These are phyloP conservation scores for Triticum monococcum DNA, from an alignment of 176 grass and related monocot genomes.

Conservation along the genomic window DNA sequence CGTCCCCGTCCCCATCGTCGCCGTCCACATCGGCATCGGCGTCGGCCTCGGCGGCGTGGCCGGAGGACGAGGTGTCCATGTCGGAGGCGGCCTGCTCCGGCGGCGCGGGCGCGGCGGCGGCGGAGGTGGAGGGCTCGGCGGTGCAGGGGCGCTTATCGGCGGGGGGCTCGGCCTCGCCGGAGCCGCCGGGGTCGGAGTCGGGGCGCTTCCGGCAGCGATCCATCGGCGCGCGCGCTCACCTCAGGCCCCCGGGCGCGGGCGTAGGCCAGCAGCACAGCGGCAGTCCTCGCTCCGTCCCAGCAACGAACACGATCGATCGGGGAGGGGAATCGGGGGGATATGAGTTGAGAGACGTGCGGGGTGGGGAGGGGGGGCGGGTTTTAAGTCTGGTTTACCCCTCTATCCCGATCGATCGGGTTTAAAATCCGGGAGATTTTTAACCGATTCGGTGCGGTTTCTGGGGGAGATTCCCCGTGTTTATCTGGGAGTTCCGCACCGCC, in stretches of 20 bases:
- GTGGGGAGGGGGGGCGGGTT: not conserved
- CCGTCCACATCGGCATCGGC: constrained; percentile 13
- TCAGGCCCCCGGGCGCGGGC: constrained; percentile 16
- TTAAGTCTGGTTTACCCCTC: not conserved
- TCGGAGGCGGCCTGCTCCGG: constrained; percentile 38
- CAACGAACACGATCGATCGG: constrained; percentile 23
- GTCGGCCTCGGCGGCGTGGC: constrained; percentile 35
- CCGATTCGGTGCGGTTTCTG: constrained; percentile 16
- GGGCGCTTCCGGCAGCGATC: constrained; percentile 91
- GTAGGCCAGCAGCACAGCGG: constrained; percentile 1
- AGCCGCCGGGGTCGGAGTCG: constrained; percentile 53
- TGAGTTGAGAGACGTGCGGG: constrained; percentile 15
- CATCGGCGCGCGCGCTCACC: constrained; percentile 25
- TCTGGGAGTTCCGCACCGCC: constrained; percentile 29
- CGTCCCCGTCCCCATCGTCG: constrained; percentile 16
- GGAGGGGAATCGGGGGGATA: constrained; percentile 27
- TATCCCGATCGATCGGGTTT: constrained; percentile 13
- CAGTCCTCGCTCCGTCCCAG: not conserved
- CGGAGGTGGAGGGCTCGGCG: constrained; percentile 39
- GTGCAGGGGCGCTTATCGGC: constrained; percentile 95
- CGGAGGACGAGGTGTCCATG: constrained; percentile 68
- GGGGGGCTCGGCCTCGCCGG: constrained; percentile 46
- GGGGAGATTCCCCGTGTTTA: constrained; percentile 18
- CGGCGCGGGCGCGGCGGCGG: not conserved
- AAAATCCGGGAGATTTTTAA: constrained; percentile 20